phyloP scores from a whole-genome alignment of 768 basidiomycete species.

The Rubroboletus pulcherrimus region DNA sequence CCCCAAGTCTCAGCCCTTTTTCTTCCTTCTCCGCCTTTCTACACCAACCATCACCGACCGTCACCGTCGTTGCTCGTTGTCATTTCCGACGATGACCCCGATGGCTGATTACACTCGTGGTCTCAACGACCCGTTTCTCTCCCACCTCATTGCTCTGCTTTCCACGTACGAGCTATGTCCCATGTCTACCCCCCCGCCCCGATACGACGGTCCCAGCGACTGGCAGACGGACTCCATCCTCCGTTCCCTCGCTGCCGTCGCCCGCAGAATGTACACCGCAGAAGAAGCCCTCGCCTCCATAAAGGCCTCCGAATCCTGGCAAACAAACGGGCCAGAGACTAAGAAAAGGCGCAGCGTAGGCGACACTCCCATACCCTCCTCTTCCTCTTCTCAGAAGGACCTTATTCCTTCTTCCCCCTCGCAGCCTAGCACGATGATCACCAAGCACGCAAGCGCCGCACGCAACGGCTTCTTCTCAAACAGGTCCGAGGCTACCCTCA shows the following conservation, averaged over 20 bases:
- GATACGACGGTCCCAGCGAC: conserved; percentile 52
- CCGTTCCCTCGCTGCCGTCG: conserved; percentile 47
- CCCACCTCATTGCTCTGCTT: conserved; percentile 54
- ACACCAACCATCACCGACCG: conserved; percentile 8
- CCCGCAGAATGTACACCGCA: conserved; percentile 52
- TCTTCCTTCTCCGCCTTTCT: background rate
- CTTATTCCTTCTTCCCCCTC: conserved; percentile 7
- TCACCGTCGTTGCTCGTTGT: conserved; percentile 5
- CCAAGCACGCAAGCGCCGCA: conserved; percentile 11
- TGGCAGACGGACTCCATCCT: conserved; percentile 59
- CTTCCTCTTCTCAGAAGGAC: conserved; percentile 27
- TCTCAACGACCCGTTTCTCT: conserved; percentile 39
- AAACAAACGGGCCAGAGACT: conserved; percentile 36
- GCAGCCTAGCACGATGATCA: conserved; percentile 26
- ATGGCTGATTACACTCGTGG: conserved; percentile 21
- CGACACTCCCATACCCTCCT: conserved; percentile 33
- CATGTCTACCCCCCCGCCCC: conserved; percentile 45
- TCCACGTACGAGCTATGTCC: conserved; percentile 59
- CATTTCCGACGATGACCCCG: conserved; percentile 34
- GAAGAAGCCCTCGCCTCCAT: conserved; percentile 44
- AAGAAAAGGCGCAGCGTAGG: conserved; percentile 45
- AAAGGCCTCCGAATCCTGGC: conserved; percentile 35
- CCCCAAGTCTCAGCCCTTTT: background rate
- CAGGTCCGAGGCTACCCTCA: conserved; percentile 21
- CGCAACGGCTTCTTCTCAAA: conserved; percentile 23